phyloP scores from a whole-genome alignment of 306 rosid species.

The Quercus glauca region DNA sequence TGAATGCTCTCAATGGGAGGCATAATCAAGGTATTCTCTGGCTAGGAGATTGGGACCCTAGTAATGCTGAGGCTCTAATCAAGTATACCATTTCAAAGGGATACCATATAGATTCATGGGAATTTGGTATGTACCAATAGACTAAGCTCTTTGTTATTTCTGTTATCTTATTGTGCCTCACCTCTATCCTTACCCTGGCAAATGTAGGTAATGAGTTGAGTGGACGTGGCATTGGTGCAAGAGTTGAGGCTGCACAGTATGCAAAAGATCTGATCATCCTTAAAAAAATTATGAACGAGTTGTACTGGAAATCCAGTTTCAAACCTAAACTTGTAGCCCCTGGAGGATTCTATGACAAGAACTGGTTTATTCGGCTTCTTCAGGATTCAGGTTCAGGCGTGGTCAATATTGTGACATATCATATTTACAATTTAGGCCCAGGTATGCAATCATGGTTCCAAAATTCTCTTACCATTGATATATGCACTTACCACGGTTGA shows the following conservation, averaged over 20 bases:
- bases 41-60: constrained; percentile 88
- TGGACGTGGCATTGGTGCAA: constrained; percentile 81
- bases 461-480: neutral
- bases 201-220: constrained; percentile 83
- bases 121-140: constrained; percentile 62
- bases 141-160: constrained; percentile 16
- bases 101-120: constrained; percentile 84
- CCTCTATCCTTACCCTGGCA: constrained; percentile 19
- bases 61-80: constrained; percentile 61
- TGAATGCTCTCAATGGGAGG: constrained; percentile 91
- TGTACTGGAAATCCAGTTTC: constrained; percentile 40
- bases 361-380: constrained; percentile 74
- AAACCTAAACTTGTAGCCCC: constrained; percentile 83
- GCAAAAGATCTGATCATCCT: constrained; percentile 82
- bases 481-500: neutral
- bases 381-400: constrained; percentile 67
- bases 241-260: constrained; percentile 71
- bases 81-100: constrained; percentile 71
- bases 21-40: constrained; percentile 44
- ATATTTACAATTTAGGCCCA: constrained; percentile 87
- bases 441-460: constrained; percentile 48
- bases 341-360: constrained; percentile 77
- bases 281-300: constrained; percentile 39
- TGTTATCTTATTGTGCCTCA: constrained; percentile 16
- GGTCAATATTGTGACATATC: constrained; percentile 68